Evolutionary conservation across 1,284 basidiomycete genomes (phyloP).

Genomic region (Coniferiporia sulphurascens): DNA sequence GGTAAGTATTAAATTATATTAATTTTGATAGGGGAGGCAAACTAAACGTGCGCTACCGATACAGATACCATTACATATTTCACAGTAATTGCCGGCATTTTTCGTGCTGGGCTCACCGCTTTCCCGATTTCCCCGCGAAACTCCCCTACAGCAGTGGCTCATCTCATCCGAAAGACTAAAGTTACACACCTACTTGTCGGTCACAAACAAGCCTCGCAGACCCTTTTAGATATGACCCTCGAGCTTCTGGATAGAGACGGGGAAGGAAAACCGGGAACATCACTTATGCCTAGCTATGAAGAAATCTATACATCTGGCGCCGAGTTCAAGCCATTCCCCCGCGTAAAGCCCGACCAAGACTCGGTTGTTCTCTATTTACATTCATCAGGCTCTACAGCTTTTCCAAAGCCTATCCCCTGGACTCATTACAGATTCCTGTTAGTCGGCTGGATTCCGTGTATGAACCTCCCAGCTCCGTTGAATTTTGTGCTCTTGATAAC

Average conservation of each 20-base stretch:
- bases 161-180: constrained; percentile 22
- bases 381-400: constrained; percentile 32
- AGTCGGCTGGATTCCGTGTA: constrained; percentile 16
- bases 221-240: background rate
- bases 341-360: constrained; percentile 6
- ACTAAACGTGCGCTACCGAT: background rate
- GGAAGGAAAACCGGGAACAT: background rate
- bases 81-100: constrained; percentile 26
- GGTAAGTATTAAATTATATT: constrained; percentile 19
- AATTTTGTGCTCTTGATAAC: background rate
- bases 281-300: constrained; percentile 2
- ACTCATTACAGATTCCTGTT: constrained; percentile 21
- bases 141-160: constrained; percentile 28
- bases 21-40: background rate
- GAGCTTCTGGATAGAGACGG: background rate
- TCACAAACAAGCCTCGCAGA: constrained; percentile 1
- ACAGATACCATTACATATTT: constrained; percentile 31
- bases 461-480: background rate
- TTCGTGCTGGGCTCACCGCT: constrained; percentile 28
- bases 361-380: constrained; percentile 27
- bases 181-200: constrained; percentile 3
- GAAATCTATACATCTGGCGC: background rate
- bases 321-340: background rate
- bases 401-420: constrained; percentile 28
- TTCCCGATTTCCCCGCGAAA: constrained; percentile 32